Evolutionary conservation across 768 basidiomycete genomes (phyloP).

Genomic region (Psilocybe subaeruginosa): DNA sequence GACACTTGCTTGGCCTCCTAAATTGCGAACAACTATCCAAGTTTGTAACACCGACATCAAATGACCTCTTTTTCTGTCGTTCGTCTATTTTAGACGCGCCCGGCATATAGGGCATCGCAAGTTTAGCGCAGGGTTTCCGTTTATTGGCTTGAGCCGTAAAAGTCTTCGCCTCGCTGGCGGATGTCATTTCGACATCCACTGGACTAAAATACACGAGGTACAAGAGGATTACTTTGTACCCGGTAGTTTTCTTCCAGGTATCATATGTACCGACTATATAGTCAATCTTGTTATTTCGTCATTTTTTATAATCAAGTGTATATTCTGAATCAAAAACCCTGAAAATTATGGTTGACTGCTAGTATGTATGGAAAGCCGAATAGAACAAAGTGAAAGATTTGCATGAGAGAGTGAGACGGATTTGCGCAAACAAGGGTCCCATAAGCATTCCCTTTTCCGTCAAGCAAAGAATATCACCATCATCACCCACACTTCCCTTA

Average conservation of each 20-base stretch:
- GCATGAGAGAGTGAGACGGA: not conserved
- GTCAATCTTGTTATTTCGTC: no score
- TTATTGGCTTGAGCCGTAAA: not conserved
- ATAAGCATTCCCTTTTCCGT: constrained; percentile 10
- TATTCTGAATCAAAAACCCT: no score
- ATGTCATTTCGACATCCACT: not conserved
- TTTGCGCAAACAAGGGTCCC: constrained; percentile 1
- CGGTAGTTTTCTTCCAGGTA: not conserved
- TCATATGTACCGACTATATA: no score
- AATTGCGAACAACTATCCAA: constrained; percentile 3
- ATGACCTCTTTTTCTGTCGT: constrained; percentile 3
- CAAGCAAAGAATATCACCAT: constrained; percentile 13
- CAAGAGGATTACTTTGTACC: no score
- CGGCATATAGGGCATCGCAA: not conserved
- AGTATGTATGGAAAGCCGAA: not conserved
- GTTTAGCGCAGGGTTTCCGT: not conserved
- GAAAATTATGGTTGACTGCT: no score
- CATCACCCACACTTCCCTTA: constrained; percentile 11
- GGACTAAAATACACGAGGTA: no score
- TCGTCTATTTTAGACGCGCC: constrained; percentile 9
- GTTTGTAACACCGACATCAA: constrained; percentile 9
- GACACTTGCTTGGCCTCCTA: constrained; percentile 8
- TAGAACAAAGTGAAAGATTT: not conserved
- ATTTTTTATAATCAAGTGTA: no score
- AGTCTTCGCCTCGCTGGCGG: constrained; percentile 3